Base-by-base conservation (phyloP, 768 basidiomycete species). In the Lepiota brunneoincarnata region DNA sequence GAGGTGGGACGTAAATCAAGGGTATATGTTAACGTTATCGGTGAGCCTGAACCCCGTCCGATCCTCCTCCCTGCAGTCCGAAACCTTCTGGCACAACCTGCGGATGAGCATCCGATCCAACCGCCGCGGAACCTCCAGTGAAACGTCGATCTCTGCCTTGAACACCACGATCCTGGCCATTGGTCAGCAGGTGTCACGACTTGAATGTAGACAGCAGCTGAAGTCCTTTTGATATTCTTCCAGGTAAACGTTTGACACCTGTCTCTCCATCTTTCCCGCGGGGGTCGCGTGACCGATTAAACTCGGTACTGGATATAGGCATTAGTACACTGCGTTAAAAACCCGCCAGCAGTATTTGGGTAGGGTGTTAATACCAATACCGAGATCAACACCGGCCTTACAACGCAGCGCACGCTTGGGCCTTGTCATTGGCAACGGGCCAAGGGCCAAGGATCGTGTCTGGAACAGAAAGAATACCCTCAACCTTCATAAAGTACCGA, bases 1-100 rank as follows among this genome's bases (percentile, higher is more conserved):
- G 57, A 99, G 72, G 72, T 99, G 97, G 86, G 98, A 99, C 97
- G 98, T 99, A 77, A 99, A 99, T 67, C 98, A 97, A 15, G 97
- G 97, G 69, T 99, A 99, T 63, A 99, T 98, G 67, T 90, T 91
- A 73, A 99, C 98, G 71, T 97, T 97, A 67, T 97, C 93, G 52
- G 84, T 79, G 59, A 99, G 76, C 61, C 93, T 79, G 81, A 99
- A 98, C 67, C 89, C 92, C 35, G 86, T 81, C 9, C 96, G 91
- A 67, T 98, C 97, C 71, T 98, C 97, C 75, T 98, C 98, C 63
- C 95, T 77, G 66, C 98, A 99, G 66, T 98, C 95, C 45, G 97
- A 96, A 64, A 98, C 98, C 76, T 98, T 99, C 76, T 98, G 97
- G 74, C 97, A 99, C 24, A 98, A 74, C n/a, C n/a, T n/a, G 9